Conservation (phyloP, 345 rosid species). For the Syzygium aromaticum region DNA sequence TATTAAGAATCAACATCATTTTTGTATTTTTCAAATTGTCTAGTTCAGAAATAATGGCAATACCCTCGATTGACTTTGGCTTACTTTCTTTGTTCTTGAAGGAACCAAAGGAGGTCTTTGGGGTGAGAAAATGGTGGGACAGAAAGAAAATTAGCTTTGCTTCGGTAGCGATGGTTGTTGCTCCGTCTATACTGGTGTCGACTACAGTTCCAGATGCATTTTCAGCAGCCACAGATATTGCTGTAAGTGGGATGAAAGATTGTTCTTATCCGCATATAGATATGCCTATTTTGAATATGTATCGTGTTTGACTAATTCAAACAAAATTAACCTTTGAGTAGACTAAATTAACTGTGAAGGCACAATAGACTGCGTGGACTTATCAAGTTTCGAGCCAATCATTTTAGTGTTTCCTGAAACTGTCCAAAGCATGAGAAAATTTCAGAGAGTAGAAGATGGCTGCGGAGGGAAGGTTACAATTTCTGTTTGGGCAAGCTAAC, state of each 20-base stretch:
- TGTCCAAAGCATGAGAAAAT: not conserved
- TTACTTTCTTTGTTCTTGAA: not conserved
- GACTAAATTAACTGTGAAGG: not conserved
- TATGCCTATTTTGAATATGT: not conserved
- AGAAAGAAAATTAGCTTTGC: conserved; percentile 28
- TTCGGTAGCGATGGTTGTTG: conserved; percentile 34
- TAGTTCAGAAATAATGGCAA: not conserved
- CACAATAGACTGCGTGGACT: not conserved
- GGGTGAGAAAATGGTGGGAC: conserved; percentile 22
- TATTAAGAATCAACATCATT: not conserved
- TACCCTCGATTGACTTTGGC: not conserved
- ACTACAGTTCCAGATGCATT: conserved; percentile 51
- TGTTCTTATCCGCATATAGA: not conserved
- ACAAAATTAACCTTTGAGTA: not conserved
- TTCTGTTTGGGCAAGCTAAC: not conserved
- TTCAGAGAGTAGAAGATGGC: not conserved
- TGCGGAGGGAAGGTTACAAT: not conserved
- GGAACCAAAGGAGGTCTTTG: conserved; percentile 7
- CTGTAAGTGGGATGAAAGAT: conserved; percentile 24
- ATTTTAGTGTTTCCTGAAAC: not conserved
- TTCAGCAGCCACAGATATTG: conserved; percentile 56
- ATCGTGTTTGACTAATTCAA: not conserved
- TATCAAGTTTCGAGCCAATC: not conserved
- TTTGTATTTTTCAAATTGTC: not conserved
- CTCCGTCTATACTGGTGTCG: conserved; percentile 45